Conservation (phyloP, 2,329 filamentous ascomycete genomes). For the Colletotrichum godetiae region DNA sequence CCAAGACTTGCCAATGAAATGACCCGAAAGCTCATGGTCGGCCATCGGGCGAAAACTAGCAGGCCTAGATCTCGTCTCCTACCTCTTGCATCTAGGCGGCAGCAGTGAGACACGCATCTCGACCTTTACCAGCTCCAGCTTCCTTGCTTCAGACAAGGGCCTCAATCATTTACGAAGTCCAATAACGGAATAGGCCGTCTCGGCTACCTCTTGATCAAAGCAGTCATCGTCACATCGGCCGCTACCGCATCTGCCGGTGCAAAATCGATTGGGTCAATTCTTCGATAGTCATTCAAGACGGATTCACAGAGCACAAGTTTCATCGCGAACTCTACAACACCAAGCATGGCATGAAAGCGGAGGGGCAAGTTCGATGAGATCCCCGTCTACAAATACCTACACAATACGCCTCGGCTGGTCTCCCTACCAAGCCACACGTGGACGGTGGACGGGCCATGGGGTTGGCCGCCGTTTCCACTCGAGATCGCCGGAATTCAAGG, state of each 20-base stretch:
- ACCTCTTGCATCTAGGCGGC: too few relatives aligned
- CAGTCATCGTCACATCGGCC: background rate
- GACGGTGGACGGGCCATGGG: background rate
- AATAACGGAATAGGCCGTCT: background rate
- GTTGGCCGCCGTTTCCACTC: background rate
- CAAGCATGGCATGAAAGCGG: background rate
- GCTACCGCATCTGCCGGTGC: background rate
- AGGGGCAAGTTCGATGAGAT: background rate
- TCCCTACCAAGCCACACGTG: background rate
- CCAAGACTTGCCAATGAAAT: too few relatives aligned
- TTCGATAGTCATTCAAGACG: background rate
- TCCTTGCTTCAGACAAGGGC: slow-evolving; percentile 2
- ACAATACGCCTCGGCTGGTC: background rate
- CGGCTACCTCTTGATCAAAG: background rate
- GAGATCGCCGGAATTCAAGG: background rate
- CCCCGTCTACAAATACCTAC: background rate
- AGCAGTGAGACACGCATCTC: background rate
- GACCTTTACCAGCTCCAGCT: background rate
- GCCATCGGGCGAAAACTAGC: background rate
- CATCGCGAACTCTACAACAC: background rate
- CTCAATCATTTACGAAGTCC: background rate
- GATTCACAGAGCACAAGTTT: background rate
- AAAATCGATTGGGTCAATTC: background rate
- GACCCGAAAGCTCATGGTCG: too few relatives aligned
- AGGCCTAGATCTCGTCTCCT: background rate